These are phyloP conservation scores for Rhynchosporium graminicola DNA, from an alignment of 2,329 filamentous ascomycete genomes.

Conservation along the genomic window DNA sequence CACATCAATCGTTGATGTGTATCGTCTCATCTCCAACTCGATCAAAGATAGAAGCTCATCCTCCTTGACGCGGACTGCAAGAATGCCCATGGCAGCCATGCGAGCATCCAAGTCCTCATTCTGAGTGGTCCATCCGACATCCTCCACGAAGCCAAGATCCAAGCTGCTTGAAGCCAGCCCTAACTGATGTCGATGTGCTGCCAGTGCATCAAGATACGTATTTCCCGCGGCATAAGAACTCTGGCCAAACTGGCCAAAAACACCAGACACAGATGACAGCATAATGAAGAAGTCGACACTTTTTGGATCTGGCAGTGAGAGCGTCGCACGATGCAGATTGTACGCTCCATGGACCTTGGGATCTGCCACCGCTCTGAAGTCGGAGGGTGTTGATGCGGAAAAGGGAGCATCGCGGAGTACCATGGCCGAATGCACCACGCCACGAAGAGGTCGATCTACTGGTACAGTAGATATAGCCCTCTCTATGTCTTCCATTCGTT, in stretches of 20 bases:
- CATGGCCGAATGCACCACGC: slow-evolving; percentile 27
- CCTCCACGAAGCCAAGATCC: slow-evolving; percentile 53
- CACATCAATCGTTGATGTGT: too few species aligned
- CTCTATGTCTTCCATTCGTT: too few species aligned
- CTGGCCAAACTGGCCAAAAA: slow-evolving; percentile 42
- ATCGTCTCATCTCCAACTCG: too few species aligned
- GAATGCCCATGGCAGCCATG: too few species aligned
- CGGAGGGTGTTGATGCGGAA: slow-evolving; percentile 22
- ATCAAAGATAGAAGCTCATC: too few species aligned
- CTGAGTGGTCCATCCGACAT: slow-evolving; percentile 37
- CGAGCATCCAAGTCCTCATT: too few species aligned
- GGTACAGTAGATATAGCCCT: too few species aligned
- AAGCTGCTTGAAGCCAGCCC: slow-evolving; percentile 50
- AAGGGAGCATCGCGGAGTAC: slow-evolving; percentile 16
- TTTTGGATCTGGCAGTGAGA: slow-evolving; percentile 33
- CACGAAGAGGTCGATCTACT: slow-evolving; percentile 14
- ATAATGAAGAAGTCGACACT: slow-evolving; percentile 46
- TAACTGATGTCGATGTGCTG: slow-evolving; percentile 42
- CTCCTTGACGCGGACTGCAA: too few species aligned
- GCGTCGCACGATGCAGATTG: slow-evolving; percentile 28
- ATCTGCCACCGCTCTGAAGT: slow-evolving; percentile 19
- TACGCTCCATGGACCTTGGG: slow-evolving; percentile 29
- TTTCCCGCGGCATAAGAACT: slow-evolving; percentile 55
- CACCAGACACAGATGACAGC: slow-evolving; percentile 42
- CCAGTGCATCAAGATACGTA: slow-evolving; percentile 48